These are phyloP conservation scores for Pseudomassariella vexata DNA, from an alignment of 2,329 filamentous ascomycete genomes.

Conservation along the genomic window DNA sequence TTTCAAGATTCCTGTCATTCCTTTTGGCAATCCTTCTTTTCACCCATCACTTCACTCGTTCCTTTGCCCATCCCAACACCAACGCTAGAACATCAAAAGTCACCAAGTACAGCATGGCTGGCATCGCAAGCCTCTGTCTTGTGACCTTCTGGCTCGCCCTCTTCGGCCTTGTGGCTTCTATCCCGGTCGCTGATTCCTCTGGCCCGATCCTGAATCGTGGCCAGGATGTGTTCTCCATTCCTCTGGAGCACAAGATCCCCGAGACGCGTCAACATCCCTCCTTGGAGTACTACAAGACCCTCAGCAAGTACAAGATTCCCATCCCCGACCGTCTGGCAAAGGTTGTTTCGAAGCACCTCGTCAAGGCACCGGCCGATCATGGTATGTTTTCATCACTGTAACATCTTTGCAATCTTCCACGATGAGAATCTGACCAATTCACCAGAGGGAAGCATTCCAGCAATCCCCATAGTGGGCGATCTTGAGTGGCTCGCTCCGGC, in stretches of 20 bases:
- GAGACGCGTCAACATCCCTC: constrained; percentile 20
- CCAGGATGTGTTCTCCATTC: constrained; percentile 18
- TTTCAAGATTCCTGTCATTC: too few relatives aligned
- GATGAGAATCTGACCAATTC: constrained; percentile 11
- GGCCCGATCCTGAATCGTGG: constrained; percentile 10
- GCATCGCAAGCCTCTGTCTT: constrained; percentile 11
- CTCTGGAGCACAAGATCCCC: constrained; percentile 17
- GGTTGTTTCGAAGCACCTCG: constrained; percentile 17
- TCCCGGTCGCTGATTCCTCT: constrained; percentile 5
- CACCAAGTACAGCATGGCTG: constrained; percentile 14
- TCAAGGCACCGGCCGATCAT: constrained; percentile 10
- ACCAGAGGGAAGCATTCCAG: constrained; percentile 26
- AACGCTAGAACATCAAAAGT: too few relatives aligned
- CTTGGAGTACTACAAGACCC: constrained; percentile 21
- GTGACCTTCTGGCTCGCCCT: constrained; percentile 14
- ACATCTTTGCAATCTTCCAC: not conserved
- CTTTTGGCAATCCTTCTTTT: too few relatives aligned
- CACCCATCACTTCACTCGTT: too few relatives aligned
- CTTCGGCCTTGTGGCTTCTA: constrained; percentile 5
- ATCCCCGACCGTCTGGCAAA: constrained; percentile 22
- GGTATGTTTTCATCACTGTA: constrained; percentile 5
- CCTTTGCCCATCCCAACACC: too few relatives aligned
- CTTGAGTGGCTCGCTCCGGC: constrained; percentile 37
- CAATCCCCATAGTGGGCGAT: constrained; percentile 32
- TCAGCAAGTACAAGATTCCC: constrained; percentile 25